Base-by-base conservation (phyloP, 1,284 basidiomycete species). In the Ustilago sp. region DNA sequence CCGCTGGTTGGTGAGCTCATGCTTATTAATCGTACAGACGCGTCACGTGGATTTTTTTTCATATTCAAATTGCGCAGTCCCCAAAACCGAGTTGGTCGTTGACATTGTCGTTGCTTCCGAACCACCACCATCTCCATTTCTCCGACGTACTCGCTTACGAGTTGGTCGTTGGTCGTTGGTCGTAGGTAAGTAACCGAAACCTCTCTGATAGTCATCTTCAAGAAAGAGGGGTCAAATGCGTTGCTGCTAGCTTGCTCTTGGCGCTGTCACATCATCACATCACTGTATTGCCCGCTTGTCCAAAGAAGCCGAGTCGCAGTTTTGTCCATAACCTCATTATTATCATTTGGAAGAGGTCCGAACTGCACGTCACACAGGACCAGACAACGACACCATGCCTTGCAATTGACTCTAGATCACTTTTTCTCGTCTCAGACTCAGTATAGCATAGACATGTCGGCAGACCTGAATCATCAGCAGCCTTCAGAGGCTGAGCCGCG, bases 371-470 rank as follows among this genome's bases (percentile, higher is more conserved):
- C 23, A 48, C 2, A 1, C 45, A 48, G n/a, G 8, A 8, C 23
- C 3, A 15, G 15, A 15, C 45, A 48, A 11, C 13, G 28, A 32
- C 15, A 50, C 48, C 28, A 50, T 50, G 48, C 15, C 48, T 32
- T 32, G 28, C 23, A 32, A 50, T 8, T 35, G 15, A 36, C 51
- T n/a, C 34, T 53, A 17, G 34, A 7, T 7, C 8, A 7, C 45
- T 8, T 28, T 13, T 48, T 48, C 19, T 8, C 45, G 2, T 48
- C 45, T 52, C 15, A 17, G 34, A 9, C 45, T 48, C n/a, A 31
- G 45, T 41, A 41, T 12, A 45, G 31, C 48, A 13, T 28, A 8
- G 13, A 50, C 48, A 63, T 56, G 65, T 48, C 66, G 55, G 45
- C 32, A 35, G 15, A 43, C 48, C 13, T 50, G 50, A 60, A 35